phyloP scores from a whole-genome alignment of 306 rosid species.

The Malus fusca region DNA sequence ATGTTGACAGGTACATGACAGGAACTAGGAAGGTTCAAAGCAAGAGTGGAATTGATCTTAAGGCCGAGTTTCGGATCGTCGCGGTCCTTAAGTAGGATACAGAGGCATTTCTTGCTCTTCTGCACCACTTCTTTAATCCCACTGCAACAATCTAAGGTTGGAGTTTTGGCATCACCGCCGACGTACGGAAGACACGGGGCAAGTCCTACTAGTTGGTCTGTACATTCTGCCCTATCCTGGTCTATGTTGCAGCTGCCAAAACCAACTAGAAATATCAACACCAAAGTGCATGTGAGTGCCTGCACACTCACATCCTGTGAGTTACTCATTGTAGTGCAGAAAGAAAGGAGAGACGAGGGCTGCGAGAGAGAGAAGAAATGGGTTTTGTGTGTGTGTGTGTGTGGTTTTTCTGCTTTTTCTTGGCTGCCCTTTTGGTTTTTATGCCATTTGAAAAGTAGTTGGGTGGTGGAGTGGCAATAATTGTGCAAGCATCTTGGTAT shows the following conservation, averaged over 20 bases:
- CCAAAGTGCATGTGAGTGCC: slow-evolving; percentile 5
- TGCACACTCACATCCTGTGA: neutral
- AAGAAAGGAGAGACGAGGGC: neutral
- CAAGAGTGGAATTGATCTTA: slow-evolving; percentile 48
- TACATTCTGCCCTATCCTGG: slow-evolving; percentile 64
- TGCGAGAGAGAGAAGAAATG: neutral
- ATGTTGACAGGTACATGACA: slow-evolving; percentile 48
- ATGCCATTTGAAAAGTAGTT: neutral
- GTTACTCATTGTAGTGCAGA: slow-evolving; percentile 20
- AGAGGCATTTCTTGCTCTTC: slow-evolving; percentile 59
- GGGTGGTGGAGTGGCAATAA: neutral
- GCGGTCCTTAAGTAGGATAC: slow-evolving; percentile 58
- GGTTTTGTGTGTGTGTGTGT: neutral
- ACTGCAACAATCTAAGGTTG: slow-evolving; percentile 63
- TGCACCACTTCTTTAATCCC: slow-evolving; percentile 43
- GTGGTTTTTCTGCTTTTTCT: neutral
- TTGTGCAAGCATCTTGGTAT: neutral
- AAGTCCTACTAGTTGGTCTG: slow-evolving; percentile 41
- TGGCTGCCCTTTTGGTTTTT: neutral
- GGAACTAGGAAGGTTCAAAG: slow-evolving; percentile 42
- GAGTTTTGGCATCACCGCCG: slow-evolving; percentile 44
- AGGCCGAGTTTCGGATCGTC: slow-evolving; percentile 71
- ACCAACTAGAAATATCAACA: slow-evolving; percentile 14
- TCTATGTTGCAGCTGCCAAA: slow-evolving; percentile 37
- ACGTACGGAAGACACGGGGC: slow-evolving; percentile 62